These are phyloP conservation scores for Rugonectria rugulosa DNA, from an alignment of 2,329 filamentous ascomycete genomes.

Conservation along the genomic window DNA sequence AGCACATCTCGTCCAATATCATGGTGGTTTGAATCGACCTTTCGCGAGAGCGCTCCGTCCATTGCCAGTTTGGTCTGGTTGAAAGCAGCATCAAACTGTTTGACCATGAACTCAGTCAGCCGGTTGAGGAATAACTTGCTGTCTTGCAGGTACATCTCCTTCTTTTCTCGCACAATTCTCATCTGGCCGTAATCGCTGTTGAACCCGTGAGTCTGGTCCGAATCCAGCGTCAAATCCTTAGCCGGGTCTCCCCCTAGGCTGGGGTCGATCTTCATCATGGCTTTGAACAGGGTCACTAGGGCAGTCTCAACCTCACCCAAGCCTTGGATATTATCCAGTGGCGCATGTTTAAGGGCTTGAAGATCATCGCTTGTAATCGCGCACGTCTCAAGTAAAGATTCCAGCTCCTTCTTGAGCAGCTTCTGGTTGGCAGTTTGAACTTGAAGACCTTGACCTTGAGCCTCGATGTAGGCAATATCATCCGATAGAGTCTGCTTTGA, in stretches of 20 bases:
- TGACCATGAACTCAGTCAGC: constrained; percentile 81
- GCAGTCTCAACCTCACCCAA: constrained; percentile 80
- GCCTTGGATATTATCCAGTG: constrained; percentile 74
- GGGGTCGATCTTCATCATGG: constrained; percentile 92
- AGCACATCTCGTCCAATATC: constrained; percentile 75
- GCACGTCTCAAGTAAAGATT: constrained; percentile 88
- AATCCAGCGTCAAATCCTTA: constrained; percentile 55
- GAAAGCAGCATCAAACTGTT: constrained; percentile 80
- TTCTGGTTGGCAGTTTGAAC: constrained; percentile 98
- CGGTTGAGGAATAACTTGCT: constrained; percentile 79
- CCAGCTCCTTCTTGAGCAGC: constrained; percentile 86
- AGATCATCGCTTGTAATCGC: constrained; percentile 82
- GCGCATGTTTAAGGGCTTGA: constrained; percentile 74
- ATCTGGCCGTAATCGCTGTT: constrained; percentile 85
- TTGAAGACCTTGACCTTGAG: constrained; percentile 94
- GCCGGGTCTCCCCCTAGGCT: constrained; percentile 67
- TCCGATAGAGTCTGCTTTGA: constrained; percentile 80
- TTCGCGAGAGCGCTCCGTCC: constrained; percentile 66
- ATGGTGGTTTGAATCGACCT: constrained; percentile 75
- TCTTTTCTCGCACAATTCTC: constrained; percentile 94
- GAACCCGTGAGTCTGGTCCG: constrained; percentile 57
- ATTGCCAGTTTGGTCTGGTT: constrained; percentile 72
- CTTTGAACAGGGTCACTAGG: constrained; percentile 85
- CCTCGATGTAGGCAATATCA: constrained; percentile 96
- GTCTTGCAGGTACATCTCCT: constrained; percentile 83